Evolutionary conservation across 2,329 filamentous ascomycete species (phyloP).

Genomic region (Fusarium albosuccineum): DNA sequence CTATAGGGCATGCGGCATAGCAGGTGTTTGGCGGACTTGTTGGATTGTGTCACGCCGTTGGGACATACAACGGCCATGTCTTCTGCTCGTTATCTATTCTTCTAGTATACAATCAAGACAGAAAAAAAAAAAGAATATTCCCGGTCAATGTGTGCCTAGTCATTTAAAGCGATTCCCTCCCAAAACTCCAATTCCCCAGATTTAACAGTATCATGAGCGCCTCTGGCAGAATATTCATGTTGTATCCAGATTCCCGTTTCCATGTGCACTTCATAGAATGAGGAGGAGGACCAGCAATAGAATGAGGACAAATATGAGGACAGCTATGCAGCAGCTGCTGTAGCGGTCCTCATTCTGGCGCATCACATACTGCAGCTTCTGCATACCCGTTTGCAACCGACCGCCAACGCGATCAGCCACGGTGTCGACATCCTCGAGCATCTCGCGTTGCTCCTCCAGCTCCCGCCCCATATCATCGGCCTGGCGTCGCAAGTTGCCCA

Average conservation of each 20-base stretch:
- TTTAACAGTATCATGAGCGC: constrained; percentile 29
- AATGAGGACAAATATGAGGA: constrained; percentile 90
- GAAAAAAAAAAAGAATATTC: constrained; percentile 29
- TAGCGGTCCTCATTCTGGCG: constrained; percentile 87
- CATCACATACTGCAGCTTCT: constrained; percentile 87
- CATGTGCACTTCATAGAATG: constrained; percentile 60
- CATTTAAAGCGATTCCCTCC: constrained; percentile 25
- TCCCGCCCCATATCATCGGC: constrained; percentile 97
- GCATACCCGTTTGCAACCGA: constrained; percentile 86
- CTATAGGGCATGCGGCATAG: constrained; percentile 14
- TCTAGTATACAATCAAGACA: constrained; percentile 44
- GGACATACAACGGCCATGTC: constrained; percentile 19
- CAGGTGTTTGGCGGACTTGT: constrained; percentile 40
- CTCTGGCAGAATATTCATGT: constrained; percentile 9
- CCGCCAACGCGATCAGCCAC: constrained; percentile 90
- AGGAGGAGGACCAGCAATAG: constrained; percentile 85
- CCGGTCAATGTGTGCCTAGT: constrained; percentile 20
- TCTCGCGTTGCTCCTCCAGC: constrained; percentile 91
- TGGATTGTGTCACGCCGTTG: constrained; percentile 39
- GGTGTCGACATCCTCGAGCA: constrained; percentile 87
- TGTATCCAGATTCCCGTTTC: background rate
- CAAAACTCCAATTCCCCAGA: constrained; percentile 39
- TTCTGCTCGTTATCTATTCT: constrained; percentile 39
- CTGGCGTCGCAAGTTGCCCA: constrained; percentile 89
- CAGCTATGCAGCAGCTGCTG: constrained; percentile 91